Conservation (phyloP, 148 eudicot species). For the Oxyria digyna region DNA sequence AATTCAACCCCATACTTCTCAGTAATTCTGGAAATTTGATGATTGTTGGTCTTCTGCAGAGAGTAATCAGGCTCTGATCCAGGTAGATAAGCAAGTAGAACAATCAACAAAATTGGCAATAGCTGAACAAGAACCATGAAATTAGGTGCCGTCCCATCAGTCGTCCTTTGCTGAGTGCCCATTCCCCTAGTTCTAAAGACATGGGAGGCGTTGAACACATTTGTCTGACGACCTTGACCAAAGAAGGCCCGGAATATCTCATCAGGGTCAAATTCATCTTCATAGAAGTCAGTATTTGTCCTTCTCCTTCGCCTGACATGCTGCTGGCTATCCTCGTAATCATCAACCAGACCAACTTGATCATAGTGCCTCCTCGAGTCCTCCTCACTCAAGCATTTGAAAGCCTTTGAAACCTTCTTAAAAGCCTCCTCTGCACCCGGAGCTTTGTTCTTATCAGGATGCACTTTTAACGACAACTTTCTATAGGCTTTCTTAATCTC, state of each 20-base stretch:
- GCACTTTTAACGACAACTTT: conserved; percentile 85
- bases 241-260: conserved; percentile 88
- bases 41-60: conserved; percentile 62
- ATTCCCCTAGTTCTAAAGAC: conserved; percentile 61
- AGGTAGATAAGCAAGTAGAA: conserved; percentile 75
- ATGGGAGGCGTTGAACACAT: conserved; percentile 44
- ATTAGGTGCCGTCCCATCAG: conserved; percentile 52
- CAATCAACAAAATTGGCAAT: conserved; percentile 64
- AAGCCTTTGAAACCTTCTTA: conserved; percentile 84
- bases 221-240: conserved; percentile 64
- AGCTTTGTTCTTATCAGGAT: conserved; percentile 94
- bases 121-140: conserved; percentile 63
- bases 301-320: conserved; percentile 53
- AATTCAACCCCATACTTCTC: conserved; percentile 63
- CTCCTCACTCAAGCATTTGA: conserved; percentile 90
- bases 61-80: conserved; percentile 91
- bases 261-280: conserved; percentile 80
- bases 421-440: conserved; percentile 97
- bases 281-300: conserved; percentile 37
- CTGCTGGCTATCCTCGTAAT: conserved; percentile 67
- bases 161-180: conserved; percentile 45
- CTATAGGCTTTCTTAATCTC: conserved; percentile 89
- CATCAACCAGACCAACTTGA: conserved; percentile 76
- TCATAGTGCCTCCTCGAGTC: conserved; percentile 81
- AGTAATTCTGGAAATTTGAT: conserved; percentile 50